Evolutionary conservation across 164 flowering plant genomes (phyloP).

Genomic region (Vitis riparia): DNA sequence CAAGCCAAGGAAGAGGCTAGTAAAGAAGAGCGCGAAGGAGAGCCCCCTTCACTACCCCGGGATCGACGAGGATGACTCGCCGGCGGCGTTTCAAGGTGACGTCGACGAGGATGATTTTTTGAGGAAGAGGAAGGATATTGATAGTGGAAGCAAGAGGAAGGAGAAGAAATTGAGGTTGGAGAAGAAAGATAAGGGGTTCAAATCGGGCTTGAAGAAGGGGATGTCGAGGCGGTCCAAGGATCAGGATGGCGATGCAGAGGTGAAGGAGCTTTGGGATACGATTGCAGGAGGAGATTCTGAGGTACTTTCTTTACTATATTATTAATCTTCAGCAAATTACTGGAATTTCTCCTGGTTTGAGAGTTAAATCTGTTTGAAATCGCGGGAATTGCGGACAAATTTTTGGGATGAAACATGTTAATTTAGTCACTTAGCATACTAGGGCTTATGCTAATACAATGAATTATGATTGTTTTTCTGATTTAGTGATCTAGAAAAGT

Average conservation of each 20-base stretch:
- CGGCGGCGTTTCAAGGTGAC: neutral
- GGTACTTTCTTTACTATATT: conserved; percentile 30
- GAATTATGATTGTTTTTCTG: too few relatives aligned
- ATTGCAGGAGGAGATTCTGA: conserved; percentile 86
- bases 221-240: conserved; percentile 26
- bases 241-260: conserved; percentile 61
- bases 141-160: conserved; percentile 19
- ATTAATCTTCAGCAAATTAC: neutral
- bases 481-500: too few relatives aligned
- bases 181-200: conserved; percentile 24
- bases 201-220: conserved; percentile 27
- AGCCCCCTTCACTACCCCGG: conserved; percentile 24
- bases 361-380: neutral
- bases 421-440: too few relatives aligned
- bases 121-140: conserved; percentile 15
- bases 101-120: conserved; percentile 20
- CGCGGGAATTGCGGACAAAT: neutral
- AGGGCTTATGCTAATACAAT: too few relatives aligned
- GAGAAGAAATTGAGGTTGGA: conserved; percentile 37
- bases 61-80: conserved; percentile 27
- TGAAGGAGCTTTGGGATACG: conserved; percentile 91
- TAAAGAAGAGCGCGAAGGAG: conserved; percentile 51
- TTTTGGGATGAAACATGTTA: too few relatives aligned
- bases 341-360: neutral
- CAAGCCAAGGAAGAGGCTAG: conserved; percentile 73